A percentile compares a stretch with the other conserved stretches of the same genome.
phyloP scores from a whole-genome alignment of 1,284 basidiomycete species.

The Bjerkandera adusta region DNA sequence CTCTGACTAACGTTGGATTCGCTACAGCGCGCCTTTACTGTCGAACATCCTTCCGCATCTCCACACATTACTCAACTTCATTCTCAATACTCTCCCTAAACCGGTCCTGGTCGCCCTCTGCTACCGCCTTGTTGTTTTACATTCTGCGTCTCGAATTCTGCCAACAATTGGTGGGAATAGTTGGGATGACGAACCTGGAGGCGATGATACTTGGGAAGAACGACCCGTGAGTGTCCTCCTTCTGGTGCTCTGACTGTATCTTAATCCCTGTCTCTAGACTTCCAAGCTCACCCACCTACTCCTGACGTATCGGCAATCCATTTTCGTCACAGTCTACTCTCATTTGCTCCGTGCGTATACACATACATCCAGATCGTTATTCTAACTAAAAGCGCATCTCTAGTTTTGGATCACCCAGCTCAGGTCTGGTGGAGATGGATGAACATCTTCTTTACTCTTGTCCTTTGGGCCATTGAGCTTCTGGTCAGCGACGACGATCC shows the following conservation, averaged over 20 bases:
- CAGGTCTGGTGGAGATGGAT: conserved; percentile 90
- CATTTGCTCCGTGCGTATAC: conserved; percentile 66
- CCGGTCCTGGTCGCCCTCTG: conserved; percentile 82
- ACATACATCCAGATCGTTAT: neutral
- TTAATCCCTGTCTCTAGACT: conserved; percentile 52
- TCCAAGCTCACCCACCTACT: conserved; percentile 70
- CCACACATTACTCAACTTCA: conserved; percentile 73
- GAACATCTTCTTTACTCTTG: conserved; percentile 80
- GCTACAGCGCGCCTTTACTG: conserved; percentile 64
- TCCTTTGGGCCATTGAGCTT: conserved; percentile 79
- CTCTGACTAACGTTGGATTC: neutral
- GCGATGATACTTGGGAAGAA: conserved; percentile 64
- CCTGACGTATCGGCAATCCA: conserved; percentile 77
- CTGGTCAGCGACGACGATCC: conserved; percentile 74
- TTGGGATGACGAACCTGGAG: conserved; percentile 69
- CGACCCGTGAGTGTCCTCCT: conserved; percentile 55
- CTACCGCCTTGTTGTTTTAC: conserved; percentile 83
- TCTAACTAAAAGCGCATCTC: conserved; percentile 7
- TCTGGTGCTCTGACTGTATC: neutral
- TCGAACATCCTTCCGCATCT: conserved; percentile 79
- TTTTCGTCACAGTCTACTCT: conserved; percentile 84
- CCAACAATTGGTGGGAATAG: conserved; percentile 80
- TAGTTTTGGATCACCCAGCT: conserved; percentile 80
- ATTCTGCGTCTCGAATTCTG: conserved; percentile 81
- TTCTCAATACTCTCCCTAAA: conserved; percentile 80